Evolutionary conservation across 495 filamentous ascomycete genomes (phyloP), one percentile per base, ranked within the genome.

Genomic region (Jackrogersella minutella): DNA sequence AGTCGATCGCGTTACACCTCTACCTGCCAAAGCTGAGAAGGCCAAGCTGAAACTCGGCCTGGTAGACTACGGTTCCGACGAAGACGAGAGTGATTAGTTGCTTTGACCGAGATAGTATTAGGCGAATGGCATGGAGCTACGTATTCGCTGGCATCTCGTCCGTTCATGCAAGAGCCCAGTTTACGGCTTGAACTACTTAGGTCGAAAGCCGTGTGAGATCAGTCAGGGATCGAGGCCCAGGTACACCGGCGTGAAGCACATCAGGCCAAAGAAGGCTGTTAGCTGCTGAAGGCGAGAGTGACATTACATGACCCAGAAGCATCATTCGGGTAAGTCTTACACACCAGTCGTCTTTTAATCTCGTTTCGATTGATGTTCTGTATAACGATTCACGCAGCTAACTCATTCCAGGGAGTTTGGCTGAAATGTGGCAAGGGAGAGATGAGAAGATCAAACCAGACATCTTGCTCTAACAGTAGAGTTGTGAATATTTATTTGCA

Each of bases 21-120:
- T n/a, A n/a, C n/a, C n/a, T n/a, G n/a, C 26, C 7, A 30, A 30
- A 30, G 26, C 26, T 7, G 49, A 50, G n/a, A 47, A 51, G 16
- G 31, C 63, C 13, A 70, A 71, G 17, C 56, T 67, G 11, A 66
- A 69, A 13, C 44, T 73, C 31, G 66, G 70, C 1, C 44, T 77
- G 8, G 75, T 77, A 14, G 69, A 69, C 11, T 77, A 77, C 16
- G 75, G 72, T 6, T 77, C 75, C 6, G 74, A 76, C 22, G 73
- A 75, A 1, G 75, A 74, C 21, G 71, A 74, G 0, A 66, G 69
- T 9, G 68, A 76, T 58, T 60, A 46, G 51, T 31, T 33, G n/a
- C n/a, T n/a, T n/a, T n/a, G n/a, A n/a, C n/a, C n/a, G n/a, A n/a
- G n/a, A n/a, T n/a, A n/a, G n/a, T n/a, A n/a, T n/a, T n/a, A n/a